Percentiles rank a stretch among this genome's conserved stretches.
Conservation (phyloP, 164 flowering plant genomes). For the Paratinospora sagittata region DNA sequence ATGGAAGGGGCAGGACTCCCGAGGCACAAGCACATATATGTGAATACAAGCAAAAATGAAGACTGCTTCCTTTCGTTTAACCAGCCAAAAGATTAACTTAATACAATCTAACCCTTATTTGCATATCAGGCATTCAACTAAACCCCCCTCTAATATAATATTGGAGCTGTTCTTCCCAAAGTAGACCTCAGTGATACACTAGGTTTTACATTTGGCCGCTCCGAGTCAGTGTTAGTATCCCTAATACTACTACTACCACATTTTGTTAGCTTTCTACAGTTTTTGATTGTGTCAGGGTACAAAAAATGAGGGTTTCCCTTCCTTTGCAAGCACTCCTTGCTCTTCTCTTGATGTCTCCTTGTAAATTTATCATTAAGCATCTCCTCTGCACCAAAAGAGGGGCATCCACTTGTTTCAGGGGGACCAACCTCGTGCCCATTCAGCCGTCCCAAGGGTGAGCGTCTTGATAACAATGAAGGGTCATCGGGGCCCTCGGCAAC, state of each 20-base stretch:
- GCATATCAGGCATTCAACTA: not conserved
- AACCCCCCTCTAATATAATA: slow-evolving; percentile 12
- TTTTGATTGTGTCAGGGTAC: slow-evolving; percentile 39
- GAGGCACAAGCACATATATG: no score
- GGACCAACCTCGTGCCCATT: slow-evolving; percentile 21
- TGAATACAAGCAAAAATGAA: not conserved
- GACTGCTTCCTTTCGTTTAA: no score
- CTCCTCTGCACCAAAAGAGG: slow-evolving; percentile 3
- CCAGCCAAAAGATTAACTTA: slow-evolving; percentile 1
- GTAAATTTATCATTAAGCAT: not conserved
- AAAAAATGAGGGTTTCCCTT: slow-evolving; percentile 25
- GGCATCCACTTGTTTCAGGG: slow-evolving; percentile 21
- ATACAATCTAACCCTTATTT: not conserved
- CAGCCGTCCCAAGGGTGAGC: slow-evolving; percentile 19
- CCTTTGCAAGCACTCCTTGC: slow-evolving; percentile 14
- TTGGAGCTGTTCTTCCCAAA: slow-evolving; percentile 32
- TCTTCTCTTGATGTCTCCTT: slow-evolving; percentile 10
- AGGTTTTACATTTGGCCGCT: slow-evolving; percentile 24
- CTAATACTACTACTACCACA: slow-evolving; percentile 24
- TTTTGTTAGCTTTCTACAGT: slow-evolving; percentile 34
- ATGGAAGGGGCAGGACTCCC: no score
- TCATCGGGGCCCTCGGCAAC: slow-evolving; percentile 36
- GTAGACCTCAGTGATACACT: slow-evolving; percentile 32
- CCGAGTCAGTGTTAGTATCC: slow-evolving; percentile 33
- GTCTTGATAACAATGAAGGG: slow-evolving; percentile 30